Base-by-base conservation (phyloP, 352 stramenopile species). In the Phytophthora tubulina region DNA sequence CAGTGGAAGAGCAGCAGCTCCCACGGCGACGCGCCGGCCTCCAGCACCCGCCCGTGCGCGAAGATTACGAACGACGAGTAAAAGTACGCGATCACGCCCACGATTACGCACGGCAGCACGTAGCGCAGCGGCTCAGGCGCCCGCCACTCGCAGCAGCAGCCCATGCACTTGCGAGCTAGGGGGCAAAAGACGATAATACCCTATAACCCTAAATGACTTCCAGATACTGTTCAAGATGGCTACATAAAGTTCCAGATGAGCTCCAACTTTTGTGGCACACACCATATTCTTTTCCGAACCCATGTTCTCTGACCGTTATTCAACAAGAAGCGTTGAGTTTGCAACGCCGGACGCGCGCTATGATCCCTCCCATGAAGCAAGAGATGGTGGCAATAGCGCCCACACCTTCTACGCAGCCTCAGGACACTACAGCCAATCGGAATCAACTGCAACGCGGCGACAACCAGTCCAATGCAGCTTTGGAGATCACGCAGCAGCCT, bases 91-190 rank as follows among this genome's bases (percentile, higher is more conserved):
- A 94, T 93, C 53, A 94, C 65, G 6, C 64, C 53, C 2, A 81
- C 15, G 21, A 95, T 70, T 31, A 92, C 33, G 21, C 53, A 70
- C 8, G 83, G 85, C 31, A 85, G 69, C 63, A 92, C 81, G 72
- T 81, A 92, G 63, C 82, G 85, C 68, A 92, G 73, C 31, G 70
- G 62, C 10, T 67, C 70, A 32, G 84, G 84, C 55, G 83, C 73
- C 10, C 77, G 73, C 74, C 78, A 91, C 55, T 88, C 79, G 61
- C 87, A 94, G 52, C 85, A 94, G 59, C 85, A 93, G 27, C 80
- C 83, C 79, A 89, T 89, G 21, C 21, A 2, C 21, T 27, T 27
- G 21, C 21, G 21, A 27, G 21, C 21, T 27, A 27, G 21, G 21
- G 21, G 21, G 1, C 21, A 27, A 27, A 27, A 27, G 21, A 27